Evolutionary conservation across 257 asterid genomes (phyloP), one percentile per base, ranked within the genome.

Genomic region (Jacaranda copaia): DNA sequence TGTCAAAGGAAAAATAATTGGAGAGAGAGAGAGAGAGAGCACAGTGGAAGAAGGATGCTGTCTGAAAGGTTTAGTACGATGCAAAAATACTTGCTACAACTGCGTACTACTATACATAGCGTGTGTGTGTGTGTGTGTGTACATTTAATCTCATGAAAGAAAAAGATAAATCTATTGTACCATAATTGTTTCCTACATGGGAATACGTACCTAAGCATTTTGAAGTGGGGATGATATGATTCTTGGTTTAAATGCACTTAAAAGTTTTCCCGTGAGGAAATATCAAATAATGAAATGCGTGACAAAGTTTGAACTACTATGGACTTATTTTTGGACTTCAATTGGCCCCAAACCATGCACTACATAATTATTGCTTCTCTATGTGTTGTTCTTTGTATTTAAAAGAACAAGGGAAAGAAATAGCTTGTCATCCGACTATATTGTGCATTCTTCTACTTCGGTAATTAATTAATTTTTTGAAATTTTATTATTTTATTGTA

Each of bases 1-100:
- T 86, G 87, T 82, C 83, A 72, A 84, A 89, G 80, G 88, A 74
- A 82, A 84, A 81, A 81, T 86, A 49, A 87, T 85, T 86, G 46
- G 87, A 86, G 71, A 72, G 86, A 80, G 85, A 77, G 78, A 71
- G 72, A 18, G 43, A 5, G 49, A 36, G 61, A 4, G 56, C 1
- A 25, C 9, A 48, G 55, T 8, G 45, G 19, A 55, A 5, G 69
- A 81, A 49, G 80, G 78, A 78, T 77, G 65, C 77, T 80, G 86
- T 81, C 83, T 84, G 68, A 55, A 77, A 76, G 87, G 81, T 52
- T 80, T 76, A 80, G 79, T 88, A 78, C 83, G 82, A 71, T 60
- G 11, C 74, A 56, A 19, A 55, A 56, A 51, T 77, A 67, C 74
- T 62, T 6, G 46, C 46, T 42, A 79, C 77, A 52, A 65, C 63